Evolutionary conservation across 768 basidiomycete species (phyloP), one percentile per base, ranked within the genome.

Genomic region (Saitozyma sp.): DNA sequence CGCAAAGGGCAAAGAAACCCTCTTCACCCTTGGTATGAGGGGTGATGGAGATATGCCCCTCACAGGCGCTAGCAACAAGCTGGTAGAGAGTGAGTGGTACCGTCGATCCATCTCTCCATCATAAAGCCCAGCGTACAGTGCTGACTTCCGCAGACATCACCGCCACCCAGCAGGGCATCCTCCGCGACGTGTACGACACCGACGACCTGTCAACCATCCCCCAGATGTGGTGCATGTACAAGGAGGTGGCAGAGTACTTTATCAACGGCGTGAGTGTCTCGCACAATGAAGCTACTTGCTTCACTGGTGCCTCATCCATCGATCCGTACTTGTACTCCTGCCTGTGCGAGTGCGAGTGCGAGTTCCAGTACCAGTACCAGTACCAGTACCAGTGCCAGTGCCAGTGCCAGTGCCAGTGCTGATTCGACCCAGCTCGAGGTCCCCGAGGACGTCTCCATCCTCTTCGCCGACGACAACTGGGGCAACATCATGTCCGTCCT

Each of bases 401-500:
- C 45, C 45, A 46, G 45, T 17, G n/a, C 13, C 2, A 6, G 29
- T 29, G 29, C 5, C 29, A 46, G 2, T 2, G 45, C 45, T 46
- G 45, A 46, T 5, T 29, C 29, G 6, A 13, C 7, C 10, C 29
- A 70, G 68, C 68, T 70, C 45, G 58, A 69, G 54, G 68, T 69
- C 8, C 68, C 68, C 14, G 68, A 69, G 16, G 62, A 69, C 50
- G 64, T 68, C 6, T 66, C 57, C 16, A 59, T 55, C 19, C 53
- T 62, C 8, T 60, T 70, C 37, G 80, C 87, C 1, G 88, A 90
- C 64, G 88, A 89, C 72, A 89, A 89, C 77, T 89, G 84, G 83
- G 88, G 88, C 4, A 89, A 89, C 70, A 82, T 89, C 53, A 85
- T 86, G 38, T 84, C 88, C 13, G 85, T 84, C 68, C 86, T 86